These are phyloP conservation scores for Cyclotella choctawhatcheeana DNA, from an alignment of 108 stramenopile species.

Conservation along the genomic window DNA sequence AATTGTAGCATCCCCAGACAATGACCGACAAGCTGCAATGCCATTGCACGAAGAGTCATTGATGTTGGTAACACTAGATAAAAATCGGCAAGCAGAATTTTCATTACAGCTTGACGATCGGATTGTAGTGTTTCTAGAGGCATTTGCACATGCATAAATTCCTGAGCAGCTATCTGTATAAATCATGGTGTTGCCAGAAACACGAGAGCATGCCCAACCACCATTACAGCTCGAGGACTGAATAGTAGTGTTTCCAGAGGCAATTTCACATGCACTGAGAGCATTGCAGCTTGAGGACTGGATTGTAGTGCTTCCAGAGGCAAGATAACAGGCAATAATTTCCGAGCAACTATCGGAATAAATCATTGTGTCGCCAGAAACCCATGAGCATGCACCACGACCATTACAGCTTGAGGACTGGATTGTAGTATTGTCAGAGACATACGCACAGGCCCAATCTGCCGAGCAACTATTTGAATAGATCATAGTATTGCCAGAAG, in stretches of 20 bases:
- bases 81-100: background rate
- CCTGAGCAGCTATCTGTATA: background rate
- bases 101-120: background rate
- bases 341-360: background rate
- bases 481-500: background rate
- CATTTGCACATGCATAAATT: background rate
- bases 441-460: background rate
- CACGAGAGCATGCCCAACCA: background rate
- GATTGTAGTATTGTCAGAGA: background rate
- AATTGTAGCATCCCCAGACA: background rate
- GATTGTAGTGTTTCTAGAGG: background rate
- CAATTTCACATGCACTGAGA: background rate
- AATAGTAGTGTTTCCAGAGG: background rate
- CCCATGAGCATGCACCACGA: background rate
- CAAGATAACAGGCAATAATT: background rate
- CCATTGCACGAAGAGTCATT: background rate
- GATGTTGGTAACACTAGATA: background rate
- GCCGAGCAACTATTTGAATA: background rate
- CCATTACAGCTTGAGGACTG: background rate
- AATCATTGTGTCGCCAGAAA: background rate
- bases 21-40: background rate
- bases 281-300: background rate
- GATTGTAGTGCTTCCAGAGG: background rate
- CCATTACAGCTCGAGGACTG: background rate
- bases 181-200: slow-evolving; percentile 1